Percentiles rank a stretch among this genome's conserved stretches.
Evolutionary conservation across 176 grass and related monocot species (phyloP).

Genomic region (Sorghum bicolor): Sorghum_bicolor_NCBIv3 NC_012870.2:67265001-67265500

Average conservation of each 20-base stretch:
- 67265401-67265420: conserved; percentile 40
- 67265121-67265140: conserved; percentile 10
- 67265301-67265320: background rate
- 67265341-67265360: conserved; percentile 8
- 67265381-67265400: background rate
- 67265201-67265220: conserved; percentile 16
- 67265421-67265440: conserved; percentile 33
- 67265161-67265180: conserved; percentile 22
- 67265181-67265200: conserved; percentile 29
- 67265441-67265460: conserved; percentile 36
- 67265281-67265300: conserved; percentile 31
- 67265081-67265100: conserved; percentile 32
- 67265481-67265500: too few relatives aligned
- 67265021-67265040: background rate
- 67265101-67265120: background rate
- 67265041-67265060: background rate
- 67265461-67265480: background rate
- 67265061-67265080: conserved; percentile 30
- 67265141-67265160: conserved; percentile 23
- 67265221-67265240: conserved; percentile 27
- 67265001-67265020: background rate
- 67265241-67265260: conserved; percentile 28
- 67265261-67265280: conserved; percentile 29
- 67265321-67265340: conserved; percentile 33
- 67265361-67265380: background rate